Conservation (phyloP, 2,329 filamentous ascomycete genomes). For the Colletotrichum tabaci region DNA sequence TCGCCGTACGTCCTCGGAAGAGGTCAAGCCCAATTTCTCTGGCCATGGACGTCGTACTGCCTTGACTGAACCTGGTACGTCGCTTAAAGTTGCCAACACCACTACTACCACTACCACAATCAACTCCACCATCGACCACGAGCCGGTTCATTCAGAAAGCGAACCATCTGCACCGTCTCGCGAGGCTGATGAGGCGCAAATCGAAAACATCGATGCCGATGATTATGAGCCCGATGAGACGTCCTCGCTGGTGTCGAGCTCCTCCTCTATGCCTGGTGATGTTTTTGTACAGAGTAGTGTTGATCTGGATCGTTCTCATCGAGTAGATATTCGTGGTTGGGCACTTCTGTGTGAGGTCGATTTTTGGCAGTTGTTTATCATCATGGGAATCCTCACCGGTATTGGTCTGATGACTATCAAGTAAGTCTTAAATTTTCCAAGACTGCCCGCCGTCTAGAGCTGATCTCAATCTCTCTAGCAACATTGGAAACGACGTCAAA, state of each 20-base stretch:
- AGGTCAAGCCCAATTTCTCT: conserved; percentile 56
- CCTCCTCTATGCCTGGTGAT: conserved; percentile 66
- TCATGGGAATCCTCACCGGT: conserved; percentile 92
- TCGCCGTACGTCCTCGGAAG: conserved; percentile 59
- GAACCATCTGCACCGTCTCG: conserved; percentile 35
- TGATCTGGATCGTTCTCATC: conserved; percentile 82
- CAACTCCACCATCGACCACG: conserved; percentile 44
- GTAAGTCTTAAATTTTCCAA: conserved; percentile 65
- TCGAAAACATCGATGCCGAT: conserved; percentile 48
- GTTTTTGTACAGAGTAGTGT: conserved; percentile 71
- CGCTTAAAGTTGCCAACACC: conserved; percentile 46
- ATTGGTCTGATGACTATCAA: conserved; percentile 99
- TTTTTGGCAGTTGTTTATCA: conserved; percentile 92
- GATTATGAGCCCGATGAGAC: conserved; percentile 75
- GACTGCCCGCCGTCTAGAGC: conserved; percentile 7
- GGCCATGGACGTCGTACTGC: conserved; percentile 56
- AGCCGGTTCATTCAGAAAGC: conserved; percentile 22
- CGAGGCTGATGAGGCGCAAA: conserved; percentile 44
- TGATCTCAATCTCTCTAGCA: conserved; percentile 69
- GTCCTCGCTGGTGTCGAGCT: conserved; percentile 83
- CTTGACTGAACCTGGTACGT: conserved; percentile 78
- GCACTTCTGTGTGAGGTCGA: conserved; percentile 79
- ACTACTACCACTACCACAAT: conserved; percentile 49
- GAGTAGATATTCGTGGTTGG: conserved; percentile 92
- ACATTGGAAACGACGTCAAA: conserved; percentile 92